Conservation (phyloP, 805 yeast species). For the Wickerhamiella musiphila region DNA sequence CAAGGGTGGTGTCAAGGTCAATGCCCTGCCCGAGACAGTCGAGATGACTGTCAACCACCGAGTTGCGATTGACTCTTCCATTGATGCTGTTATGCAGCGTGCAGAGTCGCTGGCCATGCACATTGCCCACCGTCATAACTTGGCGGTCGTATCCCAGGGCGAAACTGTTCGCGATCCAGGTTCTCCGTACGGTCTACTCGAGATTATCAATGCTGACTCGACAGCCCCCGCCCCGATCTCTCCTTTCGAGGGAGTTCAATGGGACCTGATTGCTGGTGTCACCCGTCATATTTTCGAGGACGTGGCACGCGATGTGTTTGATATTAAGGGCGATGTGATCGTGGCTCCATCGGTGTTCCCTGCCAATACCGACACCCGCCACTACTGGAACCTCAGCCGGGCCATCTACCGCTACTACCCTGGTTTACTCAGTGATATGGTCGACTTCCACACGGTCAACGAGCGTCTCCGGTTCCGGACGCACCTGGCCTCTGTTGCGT, state of each 20-base stretch:
- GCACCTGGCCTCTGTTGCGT: constrained; percentile 28
- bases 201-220: constrained; percentile 17
- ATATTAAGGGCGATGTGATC: constrained; percentile 22
- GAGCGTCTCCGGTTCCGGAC: constrained; percentile 36
- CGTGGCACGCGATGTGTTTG: constrained; percentile 9
- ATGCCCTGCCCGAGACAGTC: constrained; percentile 56
- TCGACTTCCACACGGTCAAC: constrained; percentile 38
- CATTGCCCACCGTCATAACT: constrained; percentile 30
- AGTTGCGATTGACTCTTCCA: constrained; percentile 38
- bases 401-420: constrained; percentile 49
- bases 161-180: constrained; percentile 18
- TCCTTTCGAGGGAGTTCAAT: constrained; percentile 28
- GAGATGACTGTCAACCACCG: constrained; percentile 44
- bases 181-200: constrained; percentile 29
- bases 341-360: constrained; percentile 45
- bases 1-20: constrained; percentile 56
- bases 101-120: constrained; percentile 22
- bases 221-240: constrained; percentile 39
- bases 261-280: constrained; percentile 46
- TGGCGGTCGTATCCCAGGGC: constrained; percentile 29
- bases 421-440: constrained; percentile 23
- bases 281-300: constrained; percentile 47
- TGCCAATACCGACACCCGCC: constrained; percentile 55
- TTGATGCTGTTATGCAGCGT: constrained; percentile 26
- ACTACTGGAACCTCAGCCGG: constrained; percentile 44